A percentile compares a stretch with the other conserved stretches of the same genome.
These are phyloP conservation scores for Candida buenavistaensis DNA, from an alignment of 1,139 yeast genomes.

Conservation along the genomic window DNA sequence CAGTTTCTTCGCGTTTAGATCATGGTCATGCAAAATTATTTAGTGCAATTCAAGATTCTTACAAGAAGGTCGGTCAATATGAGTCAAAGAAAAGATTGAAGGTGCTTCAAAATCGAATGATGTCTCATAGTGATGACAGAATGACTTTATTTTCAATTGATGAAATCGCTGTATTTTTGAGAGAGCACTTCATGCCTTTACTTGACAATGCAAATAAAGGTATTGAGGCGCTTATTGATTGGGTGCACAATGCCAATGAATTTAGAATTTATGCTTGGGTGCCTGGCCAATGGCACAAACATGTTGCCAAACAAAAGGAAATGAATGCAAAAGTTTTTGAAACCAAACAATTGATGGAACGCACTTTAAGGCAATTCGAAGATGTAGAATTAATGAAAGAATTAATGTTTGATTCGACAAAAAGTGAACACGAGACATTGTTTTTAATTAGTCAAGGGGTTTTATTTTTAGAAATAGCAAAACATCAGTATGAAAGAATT, in stretches of 20 bases:
- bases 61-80: conserved; percentile 32
- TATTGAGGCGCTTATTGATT: conserved; percentile 19
- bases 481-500: conserved; percentile 18
- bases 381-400: conserved; percentile 17
- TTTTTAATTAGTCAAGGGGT: conserved; percentile 30
- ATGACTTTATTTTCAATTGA: conserved; percentile 27
- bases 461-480: conserved; percentile 23
- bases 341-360: conserved; percentile 13
- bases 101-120: conserved; percentile 22
- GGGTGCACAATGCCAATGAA: conserved; percentile 33
- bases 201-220: conserved; percentile 21
- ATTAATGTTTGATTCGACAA: conserved; percentile 15
- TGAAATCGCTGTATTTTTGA: conserved; percentile 19
- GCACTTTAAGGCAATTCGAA: conserved; percentile 13
- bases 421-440: conserved; percentile 28
- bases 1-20: conserved; percentile 14
- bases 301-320: conserved; percentile 19
- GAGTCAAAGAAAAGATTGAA: conserved; percentile 25
- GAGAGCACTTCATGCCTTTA: conserved; percentile 21
- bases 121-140: conserved; percentile 17
- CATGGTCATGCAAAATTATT: conserved; percentile 22
- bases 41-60: conserved; percentile 30
- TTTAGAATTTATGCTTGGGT: conserved; percentile 24
- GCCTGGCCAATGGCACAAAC: conserved; percentile 16
- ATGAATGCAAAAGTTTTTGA: conserved; percentile 18